Evolutionary conservation across 768 basidiomycete species (phyloP).

Genomic region (Boletus rubropictus): DNA sequence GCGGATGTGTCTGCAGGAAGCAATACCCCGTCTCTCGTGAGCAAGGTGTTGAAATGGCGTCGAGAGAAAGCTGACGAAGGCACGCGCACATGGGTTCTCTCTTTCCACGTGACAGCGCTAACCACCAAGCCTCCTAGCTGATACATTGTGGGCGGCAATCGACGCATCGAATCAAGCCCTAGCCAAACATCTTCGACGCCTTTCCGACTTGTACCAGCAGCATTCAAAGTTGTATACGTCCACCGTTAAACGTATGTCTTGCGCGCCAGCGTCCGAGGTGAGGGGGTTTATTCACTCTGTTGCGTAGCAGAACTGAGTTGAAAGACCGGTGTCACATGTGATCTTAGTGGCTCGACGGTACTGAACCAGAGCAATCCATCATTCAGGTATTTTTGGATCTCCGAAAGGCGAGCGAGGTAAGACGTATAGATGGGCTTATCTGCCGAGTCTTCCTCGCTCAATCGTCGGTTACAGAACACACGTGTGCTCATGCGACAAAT

Average conservation of each 20-base stretch:
- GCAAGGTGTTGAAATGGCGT: constrained; percentile 88
- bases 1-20: constrained; percentile 96
- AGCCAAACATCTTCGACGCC: constrained; percentile 44
- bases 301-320: neutral
- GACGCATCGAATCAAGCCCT: constrained; percentile 58
- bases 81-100: constrained; percentile 16
- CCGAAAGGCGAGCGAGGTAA: constrained; percentile 54
- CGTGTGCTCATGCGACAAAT: constrained; percentile 78
- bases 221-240: constrained; percentile 48
- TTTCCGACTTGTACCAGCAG: constrained; percentile 45
- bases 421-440: constrained; percentile 5
- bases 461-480: constrained; percentile 47
- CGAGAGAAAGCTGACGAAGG: constrained; percentile 56
- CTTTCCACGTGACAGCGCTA: neutral
- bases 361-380: constrained; percentile 27
- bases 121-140: constrained; percentile 36
- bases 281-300: constrained; percentile 32
- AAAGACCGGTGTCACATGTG: neutral
- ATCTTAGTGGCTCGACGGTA: constrained; percentile 41
- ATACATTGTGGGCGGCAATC: constrained; percentile 59
- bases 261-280: constrained; percentile 45
- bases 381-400: constrained; percentile 54
- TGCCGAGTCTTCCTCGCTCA: neutral
- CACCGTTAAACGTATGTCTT: constrained; percentile 58
- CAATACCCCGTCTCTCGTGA: constrained; percentile 90